phyloP scores from a whole-genome alignment of 768 basidiomycete genomes.

The Leccinum ochraceum region DNA sequence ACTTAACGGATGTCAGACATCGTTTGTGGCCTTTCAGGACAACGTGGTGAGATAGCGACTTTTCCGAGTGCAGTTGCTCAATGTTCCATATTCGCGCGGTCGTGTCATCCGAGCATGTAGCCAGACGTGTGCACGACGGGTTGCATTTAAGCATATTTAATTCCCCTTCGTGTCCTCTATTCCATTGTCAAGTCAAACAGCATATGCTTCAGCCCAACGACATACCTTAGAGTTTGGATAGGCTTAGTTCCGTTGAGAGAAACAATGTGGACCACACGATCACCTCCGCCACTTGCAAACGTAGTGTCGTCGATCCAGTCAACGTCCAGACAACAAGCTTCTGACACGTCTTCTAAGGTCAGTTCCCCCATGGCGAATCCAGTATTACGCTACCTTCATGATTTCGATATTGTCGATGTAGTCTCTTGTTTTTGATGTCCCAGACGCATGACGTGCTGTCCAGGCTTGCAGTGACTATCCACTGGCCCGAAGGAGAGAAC shows the following conservation, averaged over 20 bases:
- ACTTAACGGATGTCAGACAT: constrained; percentile 64
- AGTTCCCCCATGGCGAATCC: background rate
- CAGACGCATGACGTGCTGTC: constrained; percentile 80
- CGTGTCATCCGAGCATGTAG: constrained; percentile 81
- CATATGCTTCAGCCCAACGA: constrained; percentile 8
- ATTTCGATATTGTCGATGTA: constrained; percentile 62
- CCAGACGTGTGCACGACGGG: constrained; percentile 61
- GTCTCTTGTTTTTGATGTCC: constrained; percentile 63
- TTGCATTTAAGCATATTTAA: constrained; percentile 79
- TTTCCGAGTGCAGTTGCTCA: constrained; percentile 41
- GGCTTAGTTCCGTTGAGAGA: constrained; percentile 53
- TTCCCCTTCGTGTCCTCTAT: constrained; percentile 73
- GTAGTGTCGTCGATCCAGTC: constrained; percentile 74
- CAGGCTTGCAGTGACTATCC: constrained; percentile 74
- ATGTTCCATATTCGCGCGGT: constrained; percentile 79
- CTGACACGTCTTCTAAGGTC: constrained; percentile 17
- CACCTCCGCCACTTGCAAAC: constrained; percentile 76
- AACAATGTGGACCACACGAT: constrained; percentile 62
- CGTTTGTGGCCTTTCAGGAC: constrained; percentile 65
- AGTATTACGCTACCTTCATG: constrained; percentile 55
- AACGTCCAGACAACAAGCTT: constrained; percentile 79
- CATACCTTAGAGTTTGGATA: constrained; percentile 64
- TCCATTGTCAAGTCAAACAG: constrained; percentile 9
- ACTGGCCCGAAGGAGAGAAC: constrained; percentile 73
- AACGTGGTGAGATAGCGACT: constrained; percentile 22